Percentiles rank a stretch among this genome's conserved stretches.
These are phyloP conservation scores for Chlorencoelia australis DNA, from an alignment of 2,329 filamentous ascomycete species.

Conservation along the genomic window DNA sequence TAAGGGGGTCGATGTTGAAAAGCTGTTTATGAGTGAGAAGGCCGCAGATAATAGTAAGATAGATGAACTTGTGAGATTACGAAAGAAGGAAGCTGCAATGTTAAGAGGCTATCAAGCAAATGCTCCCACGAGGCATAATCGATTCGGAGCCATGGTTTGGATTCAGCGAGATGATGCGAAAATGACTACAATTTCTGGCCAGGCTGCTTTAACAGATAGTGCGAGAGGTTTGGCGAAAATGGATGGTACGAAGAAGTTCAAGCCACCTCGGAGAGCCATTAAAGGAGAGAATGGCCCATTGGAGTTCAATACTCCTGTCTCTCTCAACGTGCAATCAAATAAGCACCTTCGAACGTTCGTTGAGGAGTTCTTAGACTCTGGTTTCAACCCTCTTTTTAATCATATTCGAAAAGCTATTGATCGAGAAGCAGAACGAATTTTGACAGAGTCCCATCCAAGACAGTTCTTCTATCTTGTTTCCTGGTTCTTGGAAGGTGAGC, in stretches of 20 bases:
- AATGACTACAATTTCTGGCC: conserved; percentile 77
- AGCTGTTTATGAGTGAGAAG: conserved; percentile 74
- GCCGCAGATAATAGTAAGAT: conserved; percentile 59
- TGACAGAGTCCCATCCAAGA: conserved; percentile 63
- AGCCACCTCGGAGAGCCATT: conserved; percentile 58
- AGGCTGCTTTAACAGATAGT: conserved; percentile 68
- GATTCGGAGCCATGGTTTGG: conserved; percentile 97
- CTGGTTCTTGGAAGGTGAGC: conserved; percentile 88
- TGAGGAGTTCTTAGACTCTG: conserved; percentile 86
- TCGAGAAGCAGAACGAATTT: conserved; percentile 72
- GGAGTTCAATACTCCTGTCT: conserved; percentile 66
- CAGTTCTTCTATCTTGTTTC: conserved; percentile 89
- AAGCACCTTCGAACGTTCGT: conserved; percentile 72
- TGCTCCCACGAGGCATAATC: conserved; percentile 78
- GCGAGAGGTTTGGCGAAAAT: conserved; percentile 73
- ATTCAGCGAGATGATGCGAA: conserved; percentile 79
- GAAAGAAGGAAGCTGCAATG: conserved; percentile 80
- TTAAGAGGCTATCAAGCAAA: conserved; percentile 65
- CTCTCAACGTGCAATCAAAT: conserved; percentile 64
- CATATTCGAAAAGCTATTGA: conserved; percentile 85
- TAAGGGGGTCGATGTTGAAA: conserved; percentile 76
- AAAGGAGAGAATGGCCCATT: conserved; percentile 55
- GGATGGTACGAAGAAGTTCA: conserved; percentile 84
- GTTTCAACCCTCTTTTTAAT: conserved; percentile 84
- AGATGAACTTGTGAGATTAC: conserved; percentile 62